A percentile compares a stretch with the other conserved stretches of the same genome.
Evolutionary conservation across 2,329 filamentous ascomycete species (phyloP).

Genomic region (Cladosporium sp.): DNA sequence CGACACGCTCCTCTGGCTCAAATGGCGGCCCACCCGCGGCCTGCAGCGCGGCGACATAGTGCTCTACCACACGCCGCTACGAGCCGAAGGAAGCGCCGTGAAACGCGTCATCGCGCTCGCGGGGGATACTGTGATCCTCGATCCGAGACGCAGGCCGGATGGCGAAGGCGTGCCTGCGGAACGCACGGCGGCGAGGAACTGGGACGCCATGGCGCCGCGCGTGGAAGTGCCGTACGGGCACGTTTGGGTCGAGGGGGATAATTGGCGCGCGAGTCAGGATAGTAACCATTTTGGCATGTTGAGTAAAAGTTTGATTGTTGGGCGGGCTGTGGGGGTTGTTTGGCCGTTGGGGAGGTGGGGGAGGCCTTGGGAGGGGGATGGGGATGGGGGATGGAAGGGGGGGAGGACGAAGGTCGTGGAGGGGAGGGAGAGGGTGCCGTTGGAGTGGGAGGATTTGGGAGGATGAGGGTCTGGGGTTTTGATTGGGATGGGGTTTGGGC

Average conservation of each 20-base stretch:
- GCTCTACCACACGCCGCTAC: conserved; percentile 51
- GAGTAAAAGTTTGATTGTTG: conserved; percentile 64
- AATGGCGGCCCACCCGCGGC: conserved; percentile 22
- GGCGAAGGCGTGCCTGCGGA: conserved; percentile 33
- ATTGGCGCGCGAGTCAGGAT: conserved; percentile 67
- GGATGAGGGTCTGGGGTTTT: background rate
- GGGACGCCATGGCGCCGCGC: conserved; percentile 28
- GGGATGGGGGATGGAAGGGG: conserved; percentile 50
- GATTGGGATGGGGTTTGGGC: background rate
- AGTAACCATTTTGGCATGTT: conserved; percentile 85
- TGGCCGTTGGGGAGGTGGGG: conserved; percentile 51
- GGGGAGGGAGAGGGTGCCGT: conserved; percentile 20
- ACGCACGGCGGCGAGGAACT: conserved; percentile 23
- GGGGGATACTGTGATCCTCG: conserved; percentile 70
- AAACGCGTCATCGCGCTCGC: conserved; percentile 81
- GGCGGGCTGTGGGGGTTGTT: conserved; percentile 68
- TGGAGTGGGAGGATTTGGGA: conserved; percentile 14
- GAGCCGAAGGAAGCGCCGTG: conserved; percentile 65
- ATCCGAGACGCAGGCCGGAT: conserved; percentile 33
- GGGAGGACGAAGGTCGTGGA: conserved; percentile 40
- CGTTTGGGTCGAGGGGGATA: conserved; percentile 94
- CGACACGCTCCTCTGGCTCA: conserved; percentile 38
- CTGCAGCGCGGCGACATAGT: conserved; percentile 43
- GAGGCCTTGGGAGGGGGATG: conserved; percentile 50
- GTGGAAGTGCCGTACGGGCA: conserved; percentile 72